These are phyloP conservation scores for Garcia nutans DNA, from an alignment of 345 rosid species.

Conservation along the genomic window DNA sequence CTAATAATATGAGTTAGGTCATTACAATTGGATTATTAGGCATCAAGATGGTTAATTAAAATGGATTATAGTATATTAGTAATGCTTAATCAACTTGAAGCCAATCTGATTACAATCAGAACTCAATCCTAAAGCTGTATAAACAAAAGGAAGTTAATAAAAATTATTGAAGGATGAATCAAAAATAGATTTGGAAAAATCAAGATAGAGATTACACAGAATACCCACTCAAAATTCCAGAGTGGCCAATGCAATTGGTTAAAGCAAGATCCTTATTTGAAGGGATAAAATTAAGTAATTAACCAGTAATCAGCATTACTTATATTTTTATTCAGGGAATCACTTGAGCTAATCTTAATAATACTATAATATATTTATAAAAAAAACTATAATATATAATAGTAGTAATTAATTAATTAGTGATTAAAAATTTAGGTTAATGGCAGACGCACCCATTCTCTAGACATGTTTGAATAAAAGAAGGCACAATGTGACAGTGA, in stretches of 20 bases:
- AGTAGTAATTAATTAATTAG: neutral
- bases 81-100: too few relatives aligned
- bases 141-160: neutral
- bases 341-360: constrained; percentile 16
- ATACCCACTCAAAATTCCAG: neutral
- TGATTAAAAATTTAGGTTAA: neutral
- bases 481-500: constrained; percentile 38
- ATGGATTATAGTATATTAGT: too few relatives aligned
- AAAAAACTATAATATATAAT: neutral
- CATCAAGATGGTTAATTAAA: too few relatives aligned
- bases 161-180: neutral
- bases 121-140: too few relatives aligned
- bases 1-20: too few relatives aligned
- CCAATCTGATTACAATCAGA: too few relatives aligned
- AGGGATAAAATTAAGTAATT: neutral
- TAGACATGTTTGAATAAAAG: constrained; percentile 47
- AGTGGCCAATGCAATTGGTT: neutral
- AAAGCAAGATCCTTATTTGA: neutral
- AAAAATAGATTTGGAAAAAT: neutral
- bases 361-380: neutral
- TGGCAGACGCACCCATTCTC: constrained; percentile 36
- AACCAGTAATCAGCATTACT: neutral
- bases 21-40: too few relatives aligned
- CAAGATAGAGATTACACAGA: neutral
- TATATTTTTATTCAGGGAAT: too few relatives aligned